Evolutionary conservation across 495 filamentous ascomycete genomes (phyloP), one percentile per base, ranked within the genome.

Genomic region (Aspergillus cavernicola): DNA sequence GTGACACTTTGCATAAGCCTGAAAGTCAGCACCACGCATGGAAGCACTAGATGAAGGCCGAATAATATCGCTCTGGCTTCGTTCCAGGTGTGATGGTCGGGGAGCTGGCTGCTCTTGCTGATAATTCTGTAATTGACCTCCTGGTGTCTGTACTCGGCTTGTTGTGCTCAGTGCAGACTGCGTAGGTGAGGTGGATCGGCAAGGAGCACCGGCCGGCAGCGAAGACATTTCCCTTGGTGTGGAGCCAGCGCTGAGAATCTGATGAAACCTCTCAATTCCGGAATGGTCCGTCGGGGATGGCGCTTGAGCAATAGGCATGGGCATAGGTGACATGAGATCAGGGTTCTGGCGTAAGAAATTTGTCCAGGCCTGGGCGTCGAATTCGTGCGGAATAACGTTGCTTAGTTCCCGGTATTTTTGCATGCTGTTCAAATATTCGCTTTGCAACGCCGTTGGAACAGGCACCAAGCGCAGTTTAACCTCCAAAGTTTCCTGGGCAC

Each of bases 381-480:
- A 85, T 26, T 80, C 83, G 55, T 78, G 74, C 2, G 83, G 80
- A 50, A 83, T 78, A 18, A 78, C 64, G 53, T 79, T 80, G 73
- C 74, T 86, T 56, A 81, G 66, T 65, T 77, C 81, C 53, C 74
- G 77, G 68, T 82, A 82, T 53, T 72, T 77, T 43, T 82, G 79
- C 74, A 85, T 83, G 62, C 74, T 82, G 49, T 79, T 81, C 33
- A 84, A 66, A 62, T 85, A 87, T 63, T 87, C 83, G 62, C 72
- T 84, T 62, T 91, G 88, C 44, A 84, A 72, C 47, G 84, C 82
- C 29, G 81, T 90, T 10, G 88, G 81, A 22, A 97, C 88, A 1
- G 90, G 86, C 18, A 90, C 85, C 29, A 98, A 76, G 58, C 89
- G 89, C 43, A 98, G 70, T 69, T 89, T 96, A 53, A 98, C 95